These are phyloP conservation scores for Bothriochloa decipiens DNA, from an alignment of 176 grass and related monocot species.

Conservation along the genomic window DNA sequence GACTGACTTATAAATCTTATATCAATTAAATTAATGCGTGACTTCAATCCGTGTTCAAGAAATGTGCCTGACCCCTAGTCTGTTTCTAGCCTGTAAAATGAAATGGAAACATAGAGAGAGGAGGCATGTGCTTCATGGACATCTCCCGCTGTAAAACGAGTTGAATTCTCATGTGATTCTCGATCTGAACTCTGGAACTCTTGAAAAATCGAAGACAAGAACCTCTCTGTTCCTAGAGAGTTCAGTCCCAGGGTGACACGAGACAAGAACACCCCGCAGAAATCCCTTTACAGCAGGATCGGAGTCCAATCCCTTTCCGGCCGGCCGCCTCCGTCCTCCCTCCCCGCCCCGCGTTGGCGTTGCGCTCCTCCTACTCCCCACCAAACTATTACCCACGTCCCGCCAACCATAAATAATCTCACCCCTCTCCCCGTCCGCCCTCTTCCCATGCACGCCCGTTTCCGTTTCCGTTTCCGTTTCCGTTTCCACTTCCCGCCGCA, in stretches of 20 bases:
- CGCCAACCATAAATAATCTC: constrained; percentile 64
- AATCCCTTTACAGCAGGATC: background rate
- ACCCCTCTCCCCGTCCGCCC: background rate
- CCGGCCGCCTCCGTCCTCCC: background rate
- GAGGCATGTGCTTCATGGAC: no score
- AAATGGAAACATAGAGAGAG: no score
- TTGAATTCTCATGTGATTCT: background rate
- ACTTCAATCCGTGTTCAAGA: no score
- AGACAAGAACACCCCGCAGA: no score
- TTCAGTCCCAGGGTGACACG: no score
- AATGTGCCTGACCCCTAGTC: no score
- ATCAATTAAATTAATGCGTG: no score
- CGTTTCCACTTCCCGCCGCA: background rate
- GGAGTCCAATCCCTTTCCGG: background rate
- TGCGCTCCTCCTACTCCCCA: constrained; percentile 41
- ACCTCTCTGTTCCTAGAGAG: no score
- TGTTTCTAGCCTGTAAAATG: no score
- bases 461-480: background rate
- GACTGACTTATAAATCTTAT: no score
- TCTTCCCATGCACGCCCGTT: constrained; percentile 20
- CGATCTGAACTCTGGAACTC: no score
- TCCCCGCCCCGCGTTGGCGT: background rate
- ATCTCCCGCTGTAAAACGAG: background rate
- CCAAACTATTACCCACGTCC: constrained; percentile 35
- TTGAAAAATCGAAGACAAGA: no score